Percentiles rank a stretch among this genome's conserved stretches.
Conservation (phyloP, 1,139 yeast species). For the Sugiyamaella pinicola region DNA sequence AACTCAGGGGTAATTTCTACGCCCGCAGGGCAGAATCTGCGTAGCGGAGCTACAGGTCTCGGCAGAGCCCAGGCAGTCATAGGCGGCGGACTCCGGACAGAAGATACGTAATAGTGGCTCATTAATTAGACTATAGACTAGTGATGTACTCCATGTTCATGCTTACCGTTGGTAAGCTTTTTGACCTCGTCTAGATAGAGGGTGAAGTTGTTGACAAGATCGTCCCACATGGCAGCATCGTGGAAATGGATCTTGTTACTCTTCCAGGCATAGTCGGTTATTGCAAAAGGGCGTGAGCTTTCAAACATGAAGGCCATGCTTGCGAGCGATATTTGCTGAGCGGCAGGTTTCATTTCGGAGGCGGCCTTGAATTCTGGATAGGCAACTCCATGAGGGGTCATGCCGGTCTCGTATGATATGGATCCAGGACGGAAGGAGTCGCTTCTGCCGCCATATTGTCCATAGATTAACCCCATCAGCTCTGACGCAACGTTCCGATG, state of each 20-base stretch:
- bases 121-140: too few relatives aligned
- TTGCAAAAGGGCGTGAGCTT: constrained; percentile 2
- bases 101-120: too few relatives aligned
- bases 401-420: constrained; percentile 37
- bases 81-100: too few relatives aligned
- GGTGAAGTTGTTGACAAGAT: constrained; percentile 9
- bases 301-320: constrained; percentile 16
- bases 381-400: constrained; percentile 36
- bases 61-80: not conserved
- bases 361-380: constrained; percentile 15
- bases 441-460: constrained; percentile 36
- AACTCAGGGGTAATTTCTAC: constrained; percentile 4
- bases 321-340: constrained; percentile 7
- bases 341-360: constrained; percentile 7
- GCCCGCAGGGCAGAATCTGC: not conserved
- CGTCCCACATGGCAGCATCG: constrained; percentile 11
- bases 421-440: constrained; percentile 39
- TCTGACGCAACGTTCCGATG: constrained; percentile 39
- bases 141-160: constrained; percentile 11
- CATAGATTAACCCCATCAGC: constrained; percentile 39
- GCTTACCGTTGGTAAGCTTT: constrained; percentile 5
- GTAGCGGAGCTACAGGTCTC: not conserved
- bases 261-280: constrained; percentile 14
- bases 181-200: constrained; percentile 13
- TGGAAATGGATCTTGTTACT: constrained; percentile 13